These are phyloP conservation scores for Chrysoporthe cubensis DNA, from an alignment of 2,329 filamentous ascomycete species.

Conservation along the genomic window DNA sequence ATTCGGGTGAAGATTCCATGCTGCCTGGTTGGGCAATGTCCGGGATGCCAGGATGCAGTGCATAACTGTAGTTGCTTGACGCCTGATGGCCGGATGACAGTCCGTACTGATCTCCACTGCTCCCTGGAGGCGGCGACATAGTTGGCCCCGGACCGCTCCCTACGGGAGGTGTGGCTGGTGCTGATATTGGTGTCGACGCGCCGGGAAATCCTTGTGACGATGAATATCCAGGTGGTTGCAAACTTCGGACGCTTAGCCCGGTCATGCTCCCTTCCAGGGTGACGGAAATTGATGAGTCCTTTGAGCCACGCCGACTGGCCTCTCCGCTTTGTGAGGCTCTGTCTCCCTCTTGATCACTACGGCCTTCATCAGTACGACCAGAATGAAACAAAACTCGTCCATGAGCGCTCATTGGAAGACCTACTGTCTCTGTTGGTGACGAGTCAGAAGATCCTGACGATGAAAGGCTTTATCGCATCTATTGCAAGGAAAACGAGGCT, in stretches of 20 bases:
- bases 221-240: constrained; percentile 22
- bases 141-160: constrained; percentile 11
- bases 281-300: constrained; percentile 30
- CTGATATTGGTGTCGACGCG: constrained; percentile 29
- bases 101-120: constrained; percentile 16
- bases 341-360: constrained; percentile 52
- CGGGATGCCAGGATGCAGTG: constrained; percentile 4
- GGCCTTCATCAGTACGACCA: constrained; percentile 24
- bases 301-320: constrained; percentile 36
- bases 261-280: constrained; percentile 25
- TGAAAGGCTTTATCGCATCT: constrained; percentile 63
- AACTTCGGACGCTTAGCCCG: constrained; percentile 25
- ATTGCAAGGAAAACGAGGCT: constrained; percentile 55
- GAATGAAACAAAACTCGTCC: not conserved
- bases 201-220: constrained; percentile 23
- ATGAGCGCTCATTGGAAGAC: constrained; percentile 30
- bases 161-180: constrained; percentile 29
- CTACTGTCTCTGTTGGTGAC: constrained; percentile 59
- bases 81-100: not conserved
- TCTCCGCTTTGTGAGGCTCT: constrained; percentile 38
- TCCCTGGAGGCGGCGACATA: constrained; percentile 21
- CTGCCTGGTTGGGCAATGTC: constrained; percentile 17
- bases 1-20: constrained; percentile 20
- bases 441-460: constrained; percentile 61
- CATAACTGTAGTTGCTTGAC: constrained; percentile 9